phyloP scores from a whole-genome alignment of 805 yeast species.

The Blastobotrys parvus region DNA sequence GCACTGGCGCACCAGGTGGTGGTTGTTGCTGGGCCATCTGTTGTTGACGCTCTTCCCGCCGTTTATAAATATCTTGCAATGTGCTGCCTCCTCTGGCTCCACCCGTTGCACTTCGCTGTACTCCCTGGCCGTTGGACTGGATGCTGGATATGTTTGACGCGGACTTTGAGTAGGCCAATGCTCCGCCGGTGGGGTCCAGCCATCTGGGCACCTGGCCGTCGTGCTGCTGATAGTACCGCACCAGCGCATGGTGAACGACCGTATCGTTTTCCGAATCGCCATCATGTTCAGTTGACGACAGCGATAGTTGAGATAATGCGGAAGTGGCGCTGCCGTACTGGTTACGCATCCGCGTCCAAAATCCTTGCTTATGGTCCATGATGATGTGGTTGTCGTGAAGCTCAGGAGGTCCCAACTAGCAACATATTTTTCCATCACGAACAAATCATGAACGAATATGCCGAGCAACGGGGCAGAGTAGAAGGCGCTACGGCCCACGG shows the following conservation, averaged over 20 bases:
- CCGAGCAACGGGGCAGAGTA: constrained; percentile 23
- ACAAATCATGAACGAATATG: constrained; percentile 13
- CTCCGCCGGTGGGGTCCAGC: constrained; percentile 18
- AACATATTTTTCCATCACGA: too few relatives aligned
- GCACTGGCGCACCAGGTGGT: not conserved
- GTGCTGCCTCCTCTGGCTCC: constrained; percentile 8
- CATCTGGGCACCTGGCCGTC: constrained; percentile 24
- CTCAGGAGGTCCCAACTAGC: too few relatives aligned
- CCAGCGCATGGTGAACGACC: constrained; percentile 37
- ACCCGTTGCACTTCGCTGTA: not conserved
- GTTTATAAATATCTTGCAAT: constrained; percentile 16
- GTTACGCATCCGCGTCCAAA: constrained; percentile 25
- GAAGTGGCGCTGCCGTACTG: constrained; percentile 20
- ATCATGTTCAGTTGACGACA: constrained; percentile 32
- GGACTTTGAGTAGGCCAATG: not conserved
- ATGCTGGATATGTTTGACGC: not conserved
- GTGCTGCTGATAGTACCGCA: constrained; percentile 31
- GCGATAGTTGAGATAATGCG: constrained; percentile 22
- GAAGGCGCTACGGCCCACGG: constrained; percentile 31
- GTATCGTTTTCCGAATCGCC: constrained; percentile 37
- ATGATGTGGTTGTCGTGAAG: constrained; percentile 1
- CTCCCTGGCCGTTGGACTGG: not conserved
- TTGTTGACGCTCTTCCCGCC: constrained; percentile 11
- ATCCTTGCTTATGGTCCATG: constrained; percentile 6
- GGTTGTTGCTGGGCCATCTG: constrained; percentile 3